These are phyloP conservation scores for Pythium plurisporium DNA, from an alignment of 352 stramenopile genomes.

Conservation along the genomic window DNA sequence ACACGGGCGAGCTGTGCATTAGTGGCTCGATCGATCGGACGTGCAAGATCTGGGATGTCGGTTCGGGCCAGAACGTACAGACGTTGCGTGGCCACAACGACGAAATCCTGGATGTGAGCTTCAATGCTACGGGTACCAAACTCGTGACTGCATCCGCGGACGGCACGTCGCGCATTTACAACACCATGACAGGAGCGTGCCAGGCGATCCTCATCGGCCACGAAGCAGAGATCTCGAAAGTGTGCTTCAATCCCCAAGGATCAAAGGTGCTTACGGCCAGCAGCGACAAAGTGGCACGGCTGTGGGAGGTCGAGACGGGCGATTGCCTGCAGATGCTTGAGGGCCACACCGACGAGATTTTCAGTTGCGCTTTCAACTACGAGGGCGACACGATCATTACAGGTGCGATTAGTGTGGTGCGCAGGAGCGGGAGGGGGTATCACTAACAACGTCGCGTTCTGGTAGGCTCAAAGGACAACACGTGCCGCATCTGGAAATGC, in stretches of 20 bases:
- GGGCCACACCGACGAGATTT: constrained; percentile 97
- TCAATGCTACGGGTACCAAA: constrained; percentile 93
- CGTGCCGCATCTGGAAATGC: constrained; percentile 82
- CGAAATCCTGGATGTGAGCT: constrained; percentile 94
- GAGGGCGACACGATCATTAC: constrained; percentile 96
- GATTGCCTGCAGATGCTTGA: constrained; percentile 94
- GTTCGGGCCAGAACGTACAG: constrained; percentile 88
- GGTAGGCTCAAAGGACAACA: constrained; percentile 80
- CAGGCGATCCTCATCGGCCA: constrained; percentile 94
- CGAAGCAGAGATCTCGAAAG: constrained; percentile 94
- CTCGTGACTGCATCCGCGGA: constrained; percentile 93
- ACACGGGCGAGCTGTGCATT: constrained; percentile 89
- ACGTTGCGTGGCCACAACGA: constrained; percentile 94
- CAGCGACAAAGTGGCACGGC: constrained; percentile 91
- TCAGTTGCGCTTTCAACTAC: constrained; percentile 96
- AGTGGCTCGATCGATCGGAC: constrained; percentile 93
- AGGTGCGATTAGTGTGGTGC: constrained; percentile 50
- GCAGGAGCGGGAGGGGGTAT: background rate
- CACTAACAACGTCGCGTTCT: background rate
- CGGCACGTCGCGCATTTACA: constrained; percentile 93
- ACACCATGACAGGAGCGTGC: constrained; percentile 94
- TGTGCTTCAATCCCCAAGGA: constrained; percentile 94
- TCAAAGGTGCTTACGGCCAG: constrained; percentile 92
- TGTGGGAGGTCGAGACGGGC: constrained; percentile 93
- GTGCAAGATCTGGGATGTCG: constrained; percentile 94